phyloP scores from a whole-genome alignment of 371 early-diverging fungal genomes.

The Dinochytrium kinnereticum region DNA sequence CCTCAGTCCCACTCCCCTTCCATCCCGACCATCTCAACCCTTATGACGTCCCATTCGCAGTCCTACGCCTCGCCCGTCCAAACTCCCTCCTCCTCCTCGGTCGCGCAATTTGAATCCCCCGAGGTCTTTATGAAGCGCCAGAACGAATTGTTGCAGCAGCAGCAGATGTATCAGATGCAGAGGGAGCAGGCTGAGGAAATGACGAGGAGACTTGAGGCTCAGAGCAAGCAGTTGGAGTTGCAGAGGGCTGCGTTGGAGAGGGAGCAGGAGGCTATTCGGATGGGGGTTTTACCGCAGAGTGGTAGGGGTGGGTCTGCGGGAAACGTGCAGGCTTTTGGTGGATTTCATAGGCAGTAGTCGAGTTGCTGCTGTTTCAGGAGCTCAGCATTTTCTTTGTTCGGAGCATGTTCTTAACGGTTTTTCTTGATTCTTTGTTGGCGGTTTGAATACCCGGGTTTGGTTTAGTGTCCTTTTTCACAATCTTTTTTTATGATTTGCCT shows the following conservation, averaged over 20 bases:
- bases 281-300: not conserved
- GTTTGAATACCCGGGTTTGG: too few relatives aligned
- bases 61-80: not conserved
- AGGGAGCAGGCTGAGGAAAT: conserved; percentile 4
- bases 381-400: too few relatives aligned
- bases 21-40: not conserved
- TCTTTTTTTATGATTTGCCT: too few relatives aligned
- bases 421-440: too few relatives aligned
- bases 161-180: not conserved
- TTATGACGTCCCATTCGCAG: not conserved
- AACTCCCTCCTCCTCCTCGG: not conserved
- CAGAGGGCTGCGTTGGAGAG: not conserved
- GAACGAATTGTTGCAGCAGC: conserved; percentile 8
- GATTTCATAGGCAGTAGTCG: conserved; percentile 1
- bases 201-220: conserved; percentile 5
- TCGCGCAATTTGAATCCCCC: not conserved
- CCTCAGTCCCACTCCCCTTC: not conserved
- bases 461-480: too few relatives aligned
- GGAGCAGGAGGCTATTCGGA: not conserved
- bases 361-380: too few relatives aligned
- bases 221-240: not conserved
- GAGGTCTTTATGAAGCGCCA: not conserved
- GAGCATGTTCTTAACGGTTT: too few relatives aligned
- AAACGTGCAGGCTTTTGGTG: conserved; percentile 5
- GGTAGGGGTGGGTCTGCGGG: not conserved